Evolutionary conservation across 257 asterid genomes (phyloP), one percentile per base, ranked within the genome.

Genomic region (Oldenlandia corymbosa): DNA sequence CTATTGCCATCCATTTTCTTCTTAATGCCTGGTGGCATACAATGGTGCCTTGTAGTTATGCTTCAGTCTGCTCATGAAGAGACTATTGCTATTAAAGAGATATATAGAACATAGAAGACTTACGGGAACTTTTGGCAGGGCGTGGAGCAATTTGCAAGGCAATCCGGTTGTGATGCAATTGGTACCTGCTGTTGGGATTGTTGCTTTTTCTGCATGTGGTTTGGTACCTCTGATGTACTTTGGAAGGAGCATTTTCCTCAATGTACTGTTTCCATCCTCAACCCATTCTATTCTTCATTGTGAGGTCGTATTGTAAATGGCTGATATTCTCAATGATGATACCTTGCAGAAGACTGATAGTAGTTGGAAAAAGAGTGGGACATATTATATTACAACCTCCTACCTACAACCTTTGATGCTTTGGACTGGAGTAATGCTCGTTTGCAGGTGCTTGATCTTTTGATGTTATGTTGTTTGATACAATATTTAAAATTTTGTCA

Each of bases 111-210:
- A 23, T 32, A 7, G 17, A 46, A 43, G 65, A 20, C 49, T 66
- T 13, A 62, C 24, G 10, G 23, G 31, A 21, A 5, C 12, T 42
- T 50, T 62, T 56, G 20, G 32, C 75, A 78, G 83, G 70, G 71
- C 83, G 30, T 61, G 36, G 51, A 54, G 63, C 59, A 60, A 72
- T 49, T 34, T 75, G 14, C 68, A 62, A 5, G 74, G 69, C 51
- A 60, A 64, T 43, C 68, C 83, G 11, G 65, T 68, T 45, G 26
- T 71, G 68, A 60, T 75, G 68, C 77, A 58, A 55, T 67, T 72
- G 62, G 73, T 76, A 65, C 80, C 78, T 23, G 80, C 78, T 49
- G 32, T 71, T 78, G 78, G 75, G 43, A 30, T 70, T 26, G 32
- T 69, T 58, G 70, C 42, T 55, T 75, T 75, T 28, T 62, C 75